Percentiles rank a stretch among this genome's conserved stretches.
These are phyloP conservation scores for Claviceps arundinis DNA, from an alignment of 2,329 filamentous ascomycete genomes.

Conservation along the genomic window DNA sequence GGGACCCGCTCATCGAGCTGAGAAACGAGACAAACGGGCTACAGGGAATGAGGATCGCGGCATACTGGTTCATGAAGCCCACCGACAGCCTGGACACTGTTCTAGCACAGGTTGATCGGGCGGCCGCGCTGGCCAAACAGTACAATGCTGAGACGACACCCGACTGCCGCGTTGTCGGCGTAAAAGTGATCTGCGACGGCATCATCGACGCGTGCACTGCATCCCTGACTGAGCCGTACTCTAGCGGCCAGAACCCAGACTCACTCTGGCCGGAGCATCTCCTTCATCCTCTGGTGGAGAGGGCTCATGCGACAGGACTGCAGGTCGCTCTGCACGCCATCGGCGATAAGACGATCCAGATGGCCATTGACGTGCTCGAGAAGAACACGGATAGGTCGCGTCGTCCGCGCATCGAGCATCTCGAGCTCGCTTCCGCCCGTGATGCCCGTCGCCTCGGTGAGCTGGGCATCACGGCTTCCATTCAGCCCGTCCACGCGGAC, in stretches of 20 bases:
- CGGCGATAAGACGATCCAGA: slow-evolving; percentile 44
- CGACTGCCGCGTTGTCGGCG: slow-evolving; percentile 38
- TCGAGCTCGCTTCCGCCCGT: slow-evolving; percentile 42
- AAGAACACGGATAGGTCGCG: slow-evolving; percentile 27
- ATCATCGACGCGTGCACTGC: slow-evolving; percentile 54
- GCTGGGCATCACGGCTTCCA: slow-evolving; percentile 46
- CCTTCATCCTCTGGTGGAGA: slow-evolving; percentile 38
- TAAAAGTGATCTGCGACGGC: slow-evolving; percentile 54
- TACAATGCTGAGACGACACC: slow-evolving; percentile 23
- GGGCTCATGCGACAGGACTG: slow-evolving; percentile 38
- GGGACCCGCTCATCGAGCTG: slow-evolving; percentile 36
- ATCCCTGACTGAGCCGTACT: slow-evolving; percentile 44
- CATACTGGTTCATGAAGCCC: slow-evolving; percentile 45
- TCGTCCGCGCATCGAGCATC: slow-evolving; percentile 51
- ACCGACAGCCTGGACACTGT: slow-evolving; percentile 25
- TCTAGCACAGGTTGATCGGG: slow-evolving; percentile 34
- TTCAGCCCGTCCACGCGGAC: slow-evolving; percentile 45
- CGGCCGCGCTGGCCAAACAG: slow-evolving; percentile 27
- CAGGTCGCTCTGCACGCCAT: slow-evolving; percentile 55
- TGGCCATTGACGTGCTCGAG: slow-evolving; percentile 43
- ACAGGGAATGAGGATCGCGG: slow-evolving; percentile 31
- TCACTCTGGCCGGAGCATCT: slow-evolving; percentile 41
- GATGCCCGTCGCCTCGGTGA: slow-evolving; percentile 43
- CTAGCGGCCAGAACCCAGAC: slow-evolving; percentile 30
- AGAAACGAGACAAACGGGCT: slow-evolving; percentile 19